Evolutionary conservation across 352 stramenopile species (phyloP).

Genomic region (Elongisporangium senticosum): DNA sequence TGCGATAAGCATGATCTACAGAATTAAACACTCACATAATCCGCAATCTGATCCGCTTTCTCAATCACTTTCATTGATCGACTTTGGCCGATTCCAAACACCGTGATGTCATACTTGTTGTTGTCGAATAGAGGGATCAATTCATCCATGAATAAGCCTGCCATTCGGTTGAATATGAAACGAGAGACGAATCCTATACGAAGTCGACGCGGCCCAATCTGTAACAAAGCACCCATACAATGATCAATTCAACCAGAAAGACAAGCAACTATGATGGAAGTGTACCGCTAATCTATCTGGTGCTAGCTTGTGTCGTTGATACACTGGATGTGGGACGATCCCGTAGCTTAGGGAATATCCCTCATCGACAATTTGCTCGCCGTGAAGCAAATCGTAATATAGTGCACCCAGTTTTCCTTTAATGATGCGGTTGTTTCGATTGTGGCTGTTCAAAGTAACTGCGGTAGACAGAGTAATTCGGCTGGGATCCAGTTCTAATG

Average conservation of each 20-base stretch:
- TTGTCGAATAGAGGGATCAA: constrained; percentile 48
- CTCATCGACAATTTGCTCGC: constrained; percentile 25
- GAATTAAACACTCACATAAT: constrained; percentile 24
- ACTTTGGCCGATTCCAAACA: constrained; percentile 58
- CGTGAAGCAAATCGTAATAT: constrained; percentile 44
- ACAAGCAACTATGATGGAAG: constrained; percentile 12
- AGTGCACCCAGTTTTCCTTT: constrained; percentile 43
- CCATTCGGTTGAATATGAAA: constrained; percentile 42
- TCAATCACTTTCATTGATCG: constrained; percentile 44
- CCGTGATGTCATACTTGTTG: constrained; percentile 63
- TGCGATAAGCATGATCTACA: background rate
- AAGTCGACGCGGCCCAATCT: constrained; percentile 30
- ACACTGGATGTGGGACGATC: constrained; percentile 32
- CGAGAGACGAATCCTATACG: constrained; percentile 66
- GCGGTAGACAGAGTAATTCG: constrained; percentile 51
- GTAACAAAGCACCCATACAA: background rate
- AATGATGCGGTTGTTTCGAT: constrained; percentile 64
- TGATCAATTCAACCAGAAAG: background rate
- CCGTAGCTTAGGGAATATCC: constrained; percentile 41
- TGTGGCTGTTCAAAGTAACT: constrained; percentile 54
- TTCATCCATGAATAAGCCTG: constrained; percentile 59
- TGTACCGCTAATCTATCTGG: background rate
- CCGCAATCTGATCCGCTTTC: constrained; percentile 43
- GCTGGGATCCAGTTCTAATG: constrained; percentile 42
- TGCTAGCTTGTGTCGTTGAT: constrained; percentile 6